Evolutionary conservation across 495 filamentous ascomycete genomes (phyloP), one percentile per base, ranked within the genome.

Genomic region (Viridothelium virens): DNA sequence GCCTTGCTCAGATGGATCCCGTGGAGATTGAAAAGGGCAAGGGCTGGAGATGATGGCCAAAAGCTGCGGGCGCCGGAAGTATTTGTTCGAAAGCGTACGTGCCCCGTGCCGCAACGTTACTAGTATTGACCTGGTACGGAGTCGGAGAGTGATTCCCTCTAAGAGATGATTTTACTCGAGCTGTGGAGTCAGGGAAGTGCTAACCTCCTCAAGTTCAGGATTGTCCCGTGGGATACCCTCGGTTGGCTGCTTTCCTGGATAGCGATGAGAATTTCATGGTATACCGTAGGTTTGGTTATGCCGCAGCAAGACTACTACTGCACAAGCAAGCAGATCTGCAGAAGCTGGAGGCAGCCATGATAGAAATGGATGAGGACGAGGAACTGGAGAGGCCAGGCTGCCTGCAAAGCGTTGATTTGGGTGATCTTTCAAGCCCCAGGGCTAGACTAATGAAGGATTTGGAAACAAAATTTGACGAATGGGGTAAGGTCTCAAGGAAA

Each of bases 261-360:
- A 71, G 70, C 63, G 70, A 71, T 61, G 62, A 69, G 36, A 68
- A 71, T 63, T 71, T 71, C 65, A 56, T 56, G 31, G 39, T 65
- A 41, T 65, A 65, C 46, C 66, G 66, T 37, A 25, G 63, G 7
- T 67, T 74, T 64, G 74, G 74, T 3, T 74, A 73, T 63, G 41
- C 74, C 1, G 71, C 73, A 48, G 53, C 73, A n/a, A 39, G 74
- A 18, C 44, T 74, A 2, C 67, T 76, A 14, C 68, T 76, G 2
- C 50, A 71, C 18, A 72, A 70, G 53, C 74, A 76, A 63, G 71
- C 73, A 16, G 63, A 73, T 18, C 50, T 76, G 46, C 65, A 69
- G 53, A 53, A 65, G 34, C 65, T 74, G 10, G 74, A 76, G 62
- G 62, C 66, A 16, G 67, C 71, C 36, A 37, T 46, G 4, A 53